Conservation (phyloP, 176 grass and related monocot genomes). For the Aegilops bicornis region DNA sequence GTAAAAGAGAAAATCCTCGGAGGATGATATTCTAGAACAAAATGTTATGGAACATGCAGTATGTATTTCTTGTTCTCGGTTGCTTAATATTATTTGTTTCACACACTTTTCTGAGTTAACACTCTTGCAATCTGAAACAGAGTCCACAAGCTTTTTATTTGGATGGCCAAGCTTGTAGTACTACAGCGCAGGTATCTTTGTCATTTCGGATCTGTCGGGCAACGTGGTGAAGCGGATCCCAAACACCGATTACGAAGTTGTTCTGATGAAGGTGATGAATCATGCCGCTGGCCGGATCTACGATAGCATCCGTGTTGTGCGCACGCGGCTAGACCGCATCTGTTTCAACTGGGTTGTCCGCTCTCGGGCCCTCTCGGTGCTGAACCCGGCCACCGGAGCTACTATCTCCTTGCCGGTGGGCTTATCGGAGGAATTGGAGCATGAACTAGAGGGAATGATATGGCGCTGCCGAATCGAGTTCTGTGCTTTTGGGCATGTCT, state of each 20-base stretch:
- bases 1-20: too few relatives aligned
- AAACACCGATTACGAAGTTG: background rate
- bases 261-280: background rate
- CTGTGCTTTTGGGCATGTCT: background rate
- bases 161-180: too few relatives aligned
- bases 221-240: background rate
- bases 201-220: background rate
- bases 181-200: too few relatives aligned
- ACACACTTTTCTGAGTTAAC: too few relatives aligned
- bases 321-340: background rate
- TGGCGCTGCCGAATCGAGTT: background rate
- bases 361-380: background rate
- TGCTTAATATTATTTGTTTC: too few relatives aligned
- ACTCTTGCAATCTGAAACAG: too few relatives aligned
- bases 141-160: too few relatives aligned
- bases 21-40: too few relatives aligned
- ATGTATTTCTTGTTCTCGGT: too few relatives aligned
- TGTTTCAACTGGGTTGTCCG: background rate
- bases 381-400: background rate
- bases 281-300: background rate
- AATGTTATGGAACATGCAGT: too few relatives aligned
- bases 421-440: background rate
- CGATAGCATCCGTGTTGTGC: background rate
- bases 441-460: rapidly evolving
- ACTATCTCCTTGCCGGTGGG: background rate